Evolutionary conservation across 2,329 filamentous ascomycete species (phyloP), one percentile per base, ranked within the genome.

Genomic region (Cordyceps farinosa): DNA sequence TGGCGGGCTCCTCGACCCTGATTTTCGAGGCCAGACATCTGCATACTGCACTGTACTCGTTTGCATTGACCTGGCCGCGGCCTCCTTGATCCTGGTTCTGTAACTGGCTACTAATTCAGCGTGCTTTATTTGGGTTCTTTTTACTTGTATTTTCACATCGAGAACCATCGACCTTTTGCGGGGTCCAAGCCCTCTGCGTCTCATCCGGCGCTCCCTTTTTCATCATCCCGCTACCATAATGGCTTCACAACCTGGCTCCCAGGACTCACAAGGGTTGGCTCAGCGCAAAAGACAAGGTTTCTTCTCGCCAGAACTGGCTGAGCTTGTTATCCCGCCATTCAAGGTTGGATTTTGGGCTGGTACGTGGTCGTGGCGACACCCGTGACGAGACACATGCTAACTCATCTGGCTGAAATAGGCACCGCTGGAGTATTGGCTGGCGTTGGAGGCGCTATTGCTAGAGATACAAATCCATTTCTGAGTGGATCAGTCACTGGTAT

Each of bases 401-500:
- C 51, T 38, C n/a, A n/a, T 29, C 22, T 15, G 17, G 22, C 30
- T 15, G 36, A 6, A 48, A 38, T 59, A 88, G 88, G 87, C 51
- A 76, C 79, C 30, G 78, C 82, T 53, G 90, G 90, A 38, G 73
- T 88, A 32, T 72, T 90, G 36, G 80, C 86, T 59, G 90, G 89
- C 42, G 87, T 89, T 58, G 84, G 88, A 56, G 83, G 84, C 42
- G 92, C 91, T 34, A 88, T 96, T 53, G 75, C 93, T 54, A 84
- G 87, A 64, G 88, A 89, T 22, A 82, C 80, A 29, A 85, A 84
- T 15, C 88, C 90, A 4, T 82, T 86, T 2, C 76, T 94, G 7
- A 94, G 92, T 76, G 88, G 91, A 0, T 69, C 89, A 13, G 83
- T 88, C 44, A 87, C 89, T 29, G 90, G 91, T 22, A 79, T 91